These are phyloP conservation scores for Zychaea mexicana DNA, from an alignment of 371 early-diverging fungal genomes.

Conservation along the genomic window DNA sequence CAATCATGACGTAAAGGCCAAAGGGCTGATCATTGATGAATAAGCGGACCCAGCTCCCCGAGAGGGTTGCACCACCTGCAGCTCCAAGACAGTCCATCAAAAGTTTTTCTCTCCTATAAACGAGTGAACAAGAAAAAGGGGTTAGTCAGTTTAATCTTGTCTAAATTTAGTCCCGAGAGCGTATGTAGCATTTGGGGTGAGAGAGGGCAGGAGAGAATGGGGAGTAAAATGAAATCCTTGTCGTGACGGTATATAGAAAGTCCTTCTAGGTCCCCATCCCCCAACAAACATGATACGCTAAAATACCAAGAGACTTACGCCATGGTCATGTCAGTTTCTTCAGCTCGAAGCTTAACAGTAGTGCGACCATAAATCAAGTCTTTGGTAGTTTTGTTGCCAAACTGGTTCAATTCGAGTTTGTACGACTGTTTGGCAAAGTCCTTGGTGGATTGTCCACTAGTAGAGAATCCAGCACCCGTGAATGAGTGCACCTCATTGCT, in stretches of 20 bases:
- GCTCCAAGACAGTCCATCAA: constrained; percentile 46
- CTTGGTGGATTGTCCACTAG: constrained; percentile 50
- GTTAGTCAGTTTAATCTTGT: neutral
- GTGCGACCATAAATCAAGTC: constrained; percentile 39
- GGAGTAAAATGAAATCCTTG: neutral
- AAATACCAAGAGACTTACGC: constrained; percentile 18
- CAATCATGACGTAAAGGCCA: constrained; percentile 51
- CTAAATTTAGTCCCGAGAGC: neutral
- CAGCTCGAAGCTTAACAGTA: constrained; percentile 48
- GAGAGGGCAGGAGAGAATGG: neutral
- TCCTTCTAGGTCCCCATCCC: too few relatives aligned
- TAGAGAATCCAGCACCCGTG: constrained; percentile 37
- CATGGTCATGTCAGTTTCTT: constrained; percentile 49
- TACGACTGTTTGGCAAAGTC: constrained; percentile 52
- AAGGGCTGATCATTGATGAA: constrained; percentile 47
- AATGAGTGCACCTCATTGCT: constrained; percentile 43
- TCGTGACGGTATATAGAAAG: too few relatives aligned
- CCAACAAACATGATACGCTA: neutral
- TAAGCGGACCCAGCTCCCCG: constrained; percentile 47
- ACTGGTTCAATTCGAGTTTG: constrained; percentile 46
- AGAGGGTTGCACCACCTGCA: constrained; percentile 48
- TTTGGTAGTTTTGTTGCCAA: constrained; percentile 23
- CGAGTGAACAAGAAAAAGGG: neutral
- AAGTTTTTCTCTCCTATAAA: constrained; percentile 39
- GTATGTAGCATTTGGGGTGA: neutral